A percentile compares a stretch with the other conserved stretches of the same genome.
Evolutionary conservation across 192 early-diverging fungal species (phyloP).

Genomic region (Podila epicladia): DNA sequence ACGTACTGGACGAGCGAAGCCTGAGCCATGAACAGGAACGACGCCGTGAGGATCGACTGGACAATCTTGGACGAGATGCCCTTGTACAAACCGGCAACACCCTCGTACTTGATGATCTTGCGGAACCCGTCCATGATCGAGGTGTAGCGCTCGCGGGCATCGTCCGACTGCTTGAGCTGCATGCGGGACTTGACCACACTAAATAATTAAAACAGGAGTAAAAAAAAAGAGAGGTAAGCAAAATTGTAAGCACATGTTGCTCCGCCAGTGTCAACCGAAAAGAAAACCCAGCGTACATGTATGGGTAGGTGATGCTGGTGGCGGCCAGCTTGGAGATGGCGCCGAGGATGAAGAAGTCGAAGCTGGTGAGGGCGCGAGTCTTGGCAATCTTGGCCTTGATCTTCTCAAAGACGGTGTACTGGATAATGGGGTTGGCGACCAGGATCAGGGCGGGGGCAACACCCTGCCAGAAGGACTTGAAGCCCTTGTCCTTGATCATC

Average conservation of each 20-base stretch:
- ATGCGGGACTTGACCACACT: conserved; percentile 97
- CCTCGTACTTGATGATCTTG: conserved; percentile 93
- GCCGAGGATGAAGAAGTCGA: conserved; percentile 97
- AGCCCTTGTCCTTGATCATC: conserved; percentile 91
- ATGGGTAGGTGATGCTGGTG: conserved; percentile 97
- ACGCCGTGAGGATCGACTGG: conserved; percentile 94
- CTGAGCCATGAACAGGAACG: conserved; percentile 97
- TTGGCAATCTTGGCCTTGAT: conserved; percentile 76
- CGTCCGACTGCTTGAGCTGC: conserved; percentile 92
- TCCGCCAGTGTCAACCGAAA: not conserved
- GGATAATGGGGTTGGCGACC: conserved; percentile 99
- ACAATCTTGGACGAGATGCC: conserved; percentile 96
- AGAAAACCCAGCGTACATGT: conserved; percentile 73
- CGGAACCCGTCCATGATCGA: conserved; percentile 88
- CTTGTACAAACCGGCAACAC: conserved; percentile 87
- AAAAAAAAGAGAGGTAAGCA: not conserved
- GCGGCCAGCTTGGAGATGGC: conserved; percentile 96
- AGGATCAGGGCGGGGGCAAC: conserved; percentile 94
- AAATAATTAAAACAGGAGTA: conserved; percentile 6
- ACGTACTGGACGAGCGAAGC: conserved; percentile 80
- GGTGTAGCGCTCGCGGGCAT: conserved; percentile 77
- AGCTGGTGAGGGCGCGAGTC: conserved; percentile 67
- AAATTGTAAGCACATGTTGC: not conserved
- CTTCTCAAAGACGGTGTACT: conserved; percentile 99
- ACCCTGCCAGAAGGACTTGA: conserved; percentile 90